Conservation (phyloP, 2,329 filamentous ascomycete genomes). For the Orbilia blumenaviensis region DNA sequence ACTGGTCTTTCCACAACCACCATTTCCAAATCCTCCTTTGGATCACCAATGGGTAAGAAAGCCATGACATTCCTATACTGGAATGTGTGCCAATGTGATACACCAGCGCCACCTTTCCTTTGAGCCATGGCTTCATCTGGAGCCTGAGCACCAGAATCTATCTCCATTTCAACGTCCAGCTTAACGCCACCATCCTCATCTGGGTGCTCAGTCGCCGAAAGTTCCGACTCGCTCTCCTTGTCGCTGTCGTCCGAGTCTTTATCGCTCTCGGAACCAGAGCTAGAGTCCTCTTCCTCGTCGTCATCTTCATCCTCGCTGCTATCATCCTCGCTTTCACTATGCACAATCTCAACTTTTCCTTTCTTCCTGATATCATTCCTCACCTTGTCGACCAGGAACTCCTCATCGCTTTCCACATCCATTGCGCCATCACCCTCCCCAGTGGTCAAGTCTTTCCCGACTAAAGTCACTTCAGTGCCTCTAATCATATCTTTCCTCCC, state of each 20-base stretch:
- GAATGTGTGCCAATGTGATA: slow-evolving; percentile 79
- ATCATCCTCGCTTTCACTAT: slow-evolving; percentile 42
- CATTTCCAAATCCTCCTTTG: slow-evolving; percentile 70
- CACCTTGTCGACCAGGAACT: slow-evolving; percentile 49
- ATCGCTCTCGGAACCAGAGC: slow-evolving; percentile 3
- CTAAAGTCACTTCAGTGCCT: slow-evolving; percentile 28
- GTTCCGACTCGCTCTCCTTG: slow-evolving; percentile 34
- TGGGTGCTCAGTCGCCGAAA: slow-evolving; percentile 51
- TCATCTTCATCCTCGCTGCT: slow-evolving; percentile 57
- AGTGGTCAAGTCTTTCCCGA: slow-evolving; percentile 4
- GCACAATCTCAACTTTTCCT: slow-evolving; percentile 28
- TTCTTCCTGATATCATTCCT: slow-evolving; percentile 32
- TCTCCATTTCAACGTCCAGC: slow-evolving; percentile 35
- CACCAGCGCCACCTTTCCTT: slow-evolving; percentile 57
- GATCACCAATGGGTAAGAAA: slow-evolving; percentile 67
- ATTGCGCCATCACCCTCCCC: slow-evolving; percentile 37
- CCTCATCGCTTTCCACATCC: slow-evolving; percentile 59
- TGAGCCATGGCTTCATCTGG: slow-evolving; percentile 26
- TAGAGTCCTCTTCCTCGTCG: slow-evolving; percentile 56
- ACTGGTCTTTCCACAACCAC: slow-evolving; percentile 86
- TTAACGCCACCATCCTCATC: slow-evolving; percentile 53
- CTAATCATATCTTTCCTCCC: slow-evolving; percentile 26
- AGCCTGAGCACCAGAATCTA: slow-evolving; percentile 14
- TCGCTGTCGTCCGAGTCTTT: slow-evolving; percentile 20
- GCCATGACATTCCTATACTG: slow-evolving; percentile 96